Base-by-base conservation (phyloP, 495 filamentous ascomycete species). In the Parathielavia appendiculata region DNA sequence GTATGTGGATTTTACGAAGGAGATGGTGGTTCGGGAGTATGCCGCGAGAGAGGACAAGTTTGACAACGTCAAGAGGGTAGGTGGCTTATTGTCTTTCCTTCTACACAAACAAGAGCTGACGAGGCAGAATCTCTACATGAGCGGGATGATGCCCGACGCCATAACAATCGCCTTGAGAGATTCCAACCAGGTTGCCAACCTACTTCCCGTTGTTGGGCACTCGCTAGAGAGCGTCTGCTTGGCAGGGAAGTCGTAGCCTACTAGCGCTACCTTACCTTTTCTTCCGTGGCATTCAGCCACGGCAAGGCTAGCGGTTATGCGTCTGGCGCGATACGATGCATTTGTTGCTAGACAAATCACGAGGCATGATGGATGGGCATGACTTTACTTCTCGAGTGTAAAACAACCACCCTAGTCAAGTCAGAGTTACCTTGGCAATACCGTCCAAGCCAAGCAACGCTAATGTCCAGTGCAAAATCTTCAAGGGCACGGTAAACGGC, bases 21-120 rank as follows among this genome's bases (percentile, higher is more conserved):
- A 84, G 5, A 85, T 91, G 73, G 86, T 97, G 17, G 86, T 93
- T 10, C 79, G 93, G 58, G 92, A 98, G 75, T 97, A 95, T 63
- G 85, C 87, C 53, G 85, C 86, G 12, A 83, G 83, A 68, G 93
- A 98, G 74, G 83, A 84, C 51, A 79, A 75, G 51, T 97, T 95
- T 68, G 86, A 85, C 47, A 81, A 81, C 50, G 85, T 95, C 2
- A 84, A 86, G 76, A 78, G 83, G 81, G 89, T 91, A 76, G 56
- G 80, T 73, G 4, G 14, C 16, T 20, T 10, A 23, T 50, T 32
- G 53, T 66, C 51, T 41, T 13, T 16, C 14, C 60, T 19, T 10
- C 38, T 34, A 19, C 43, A 23, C 5, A 34, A 36, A 26, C 35
- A 38, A 26, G 8, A 56, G 57, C 43, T 64, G 36, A 56, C 44